A percentile compares a stretch with the other conserved stretches of the same genome.
phyloP scores from a whole-genome alignment of 768 basidiomycete genomes.

The Hydnum rufescens region DNA sequence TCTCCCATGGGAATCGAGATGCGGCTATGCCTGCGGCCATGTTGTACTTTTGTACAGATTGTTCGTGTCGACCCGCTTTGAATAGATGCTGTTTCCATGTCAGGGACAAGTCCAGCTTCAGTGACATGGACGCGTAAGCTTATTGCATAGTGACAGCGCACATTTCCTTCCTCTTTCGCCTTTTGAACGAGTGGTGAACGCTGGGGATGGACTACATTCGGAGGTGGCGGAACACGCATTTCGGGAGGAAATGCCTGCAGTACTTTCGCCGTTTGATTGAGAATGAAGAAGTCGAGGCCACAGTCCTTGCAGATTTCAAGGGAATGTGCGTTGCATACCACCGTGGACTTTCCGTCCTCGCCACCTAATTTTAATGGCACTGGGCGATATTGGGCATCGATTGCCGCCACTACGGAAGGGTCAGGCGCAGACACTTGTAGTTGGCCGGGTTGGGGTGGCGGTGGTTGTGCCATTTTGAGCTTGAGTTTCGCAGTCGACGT shows the following conservation, averaged over 20 bases:
- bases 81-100: slow-evolving; percentile 38
- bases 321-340: slow-evolving; percentile 46
- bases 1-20: slow-evolving; percentile 79
- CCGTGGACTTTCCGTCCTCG: slow-evolving; percentile 23
- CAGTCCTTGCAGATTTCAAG: slow-evolving; percentile 59
- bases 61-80: slow-evolving; percentile 46
- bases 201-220: slow-evolving; percentile 53
- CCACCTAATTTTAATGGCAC: slow-evolving; percentile 32
- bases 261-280: slow-evolving; percentile 60
- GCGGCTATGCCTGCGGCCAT: slow-evolving; percentile 56
- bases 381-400: slow-evolving; percentile 50
- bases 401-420: slow-evolving; percentile 51
- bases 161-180: slow-evolving; percentile 91
- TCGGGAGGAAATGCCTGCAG: slow-evolving; percentile 44
- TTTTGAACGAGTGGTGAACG: slow-evolving; percentile 51
- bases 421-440: slow-evolving; percentile 30
- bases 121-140: too few relatives aligned
- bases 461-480: too few relatives aligned
- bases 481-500: too few relatives aligned
- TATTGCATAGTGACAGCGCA: slow-evolving; percentile 22
- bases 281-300: slow-evolving; percentile 44
- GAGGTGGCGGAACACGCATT: slow-evolving; percentile 61
- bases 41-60: slow-evolving; percentile 64
- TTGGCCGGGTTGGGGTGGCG: slow-evolving; percentile 7
- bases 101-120: neutral